These are phyloP conservation scores for Hirsutella minnesotensis DNA, from an alignment of 2,329 filamentous ascomycete species.

Conservation along the genomic window DNA sequence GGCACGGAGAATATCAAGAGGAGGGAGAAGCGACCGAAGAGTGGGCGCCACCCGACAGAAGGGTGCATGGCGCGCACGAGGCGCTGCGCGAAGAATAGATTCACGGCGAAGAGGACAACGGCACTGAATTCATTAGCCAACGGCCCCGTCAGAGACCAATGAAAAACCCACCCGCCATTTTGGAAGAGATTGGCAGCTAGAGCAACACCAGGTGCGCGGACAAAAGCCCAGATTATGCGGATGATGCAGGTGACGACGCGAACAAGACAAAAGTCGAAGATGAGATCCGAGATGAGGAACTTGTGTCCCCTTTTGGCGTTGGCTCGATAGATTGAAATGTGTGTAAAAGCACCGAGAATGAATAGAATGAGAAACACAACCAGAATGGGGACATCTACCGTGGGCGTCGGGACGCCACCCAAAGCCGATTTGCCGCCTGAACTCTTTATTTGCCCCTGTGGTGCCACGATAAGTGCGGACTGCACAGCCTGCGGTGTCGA, in stretches of 20 bases:
- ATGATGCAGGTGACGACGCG: slow-evolving; percentile 20
- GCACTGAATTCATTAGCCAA: slow-evolving; percentile 10
- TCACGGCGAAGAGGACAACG: slow-evolving; percentile 21
- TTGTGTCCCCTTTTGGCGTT: slow-evolving; percentile 24
- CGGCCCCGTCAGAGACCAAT: background rate
- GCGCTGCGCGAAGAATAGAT: slow-evolving; percentile 26
- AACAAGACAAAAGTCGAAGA: slow-evolving; percentile 25
- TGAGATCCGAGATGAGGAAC: slow-evolving; percentile 22
- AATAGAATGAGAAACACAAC: slow-evolving; percentile 13
- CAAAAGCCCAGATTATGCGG: slow-evolving; percentile 22
- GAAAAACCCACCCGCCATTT: slow-evolving; percentile 18
- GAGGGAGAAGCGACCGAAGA: slow-evolving; percentile 11
- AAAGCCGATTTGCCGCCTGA: background rate
- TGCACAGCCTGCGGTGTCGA: background rate
- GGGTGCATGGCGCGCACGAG: slow-evolving; percentile 25
- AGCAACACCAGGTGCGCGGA: slow-evolving; percentile 13
- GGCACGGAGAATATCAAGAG: slow-evolving; percentile 16
- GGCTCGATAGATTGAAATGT: slow-evolving; percentile 11
- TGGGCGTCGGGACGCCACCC: slow-evolving; percentile 3
- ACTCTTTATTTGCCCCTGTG: background rate
- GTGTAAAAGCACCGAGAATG: slow-evolving; percentile 10
- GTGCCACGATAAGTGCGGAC: too few species aligned
- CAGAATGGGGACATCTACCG: slow-evolving; percentile 12
- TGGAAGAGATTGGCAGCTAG: slow-evolving; percentile 22
- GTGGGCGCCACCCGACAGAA: slow-evolving; percentile 19